Percentiles rank a stretch among this genome's conserved stretches.
Evolutionary conservation across 1,284 basidiomycete species (phyloP).

Genomic region (Volvariella surrecta): DNA sequence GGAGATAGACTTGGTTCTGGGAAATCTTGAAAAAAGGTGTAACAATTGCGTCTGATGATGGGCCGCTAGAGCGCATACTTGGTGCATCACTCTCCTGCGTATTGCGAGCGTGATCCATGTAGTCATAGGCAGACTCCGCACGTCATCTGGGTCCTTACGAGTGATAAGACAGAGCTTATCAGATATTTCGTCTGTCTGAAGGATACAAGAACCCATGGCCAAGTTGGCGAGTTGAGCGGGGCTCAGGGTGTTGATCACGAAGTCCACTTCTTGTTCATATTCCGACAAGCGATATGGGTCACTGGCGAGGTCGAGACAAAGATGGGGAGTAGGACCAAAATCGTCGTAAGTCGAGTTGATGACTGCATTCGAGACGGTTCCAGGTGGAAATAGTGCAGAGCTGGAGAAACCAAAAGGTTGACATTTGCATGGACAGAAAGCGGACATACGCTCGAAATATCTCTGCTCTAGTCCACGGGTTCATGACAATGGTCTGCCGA

Average conservation of each 20-base stretch:
- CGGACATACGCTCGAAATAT: too few species aligned
- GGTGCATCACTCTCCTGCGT: too few species aligned
- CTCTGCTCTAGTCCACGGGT: too few species aligned
- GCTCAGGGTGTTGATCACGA: constrained; percentile 4
- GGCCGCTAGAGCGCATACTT: too few species aligned
- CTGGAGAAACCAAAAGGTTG: constrained; percentile 8
- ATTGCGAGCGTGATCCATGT: too few species aligned
- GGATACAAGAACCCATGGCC: background rate
- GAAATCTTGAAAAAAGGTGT: too few species aligned
- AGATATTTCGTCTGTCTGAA: constrained; percentile 7
- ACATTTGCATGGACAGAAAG: constrained; percentile 9
- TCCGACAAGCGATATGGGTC: background rate
- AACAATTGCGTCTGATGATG: too few species aligned
- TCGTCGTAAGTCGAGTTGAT: constrained; percentile 7
- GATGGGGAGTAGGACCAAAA: constrained; percentile 10
- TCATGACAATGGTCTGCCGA: too few species aligned
- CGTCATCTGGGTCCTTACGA: constrained; percentile 6
- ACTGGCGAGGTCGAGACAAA: constrained; percentile 8
- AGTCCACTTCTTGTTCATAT: constrained; percentile 4
- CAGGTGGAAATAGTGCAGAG: constrained; percentile 6
- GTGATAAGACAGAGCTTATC: constrained; percentile 10
- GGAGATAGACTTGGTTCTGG: too few species aligned
- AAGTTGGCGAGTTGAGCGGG: constrained; percentile 5
- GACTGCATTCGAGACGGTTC: background rate
- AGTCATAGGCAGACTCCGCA: too few species aligned